Base-by-base conservation (phyloP, 176 grass and related monocot species). In the Eragrostis curvula region DNA sequence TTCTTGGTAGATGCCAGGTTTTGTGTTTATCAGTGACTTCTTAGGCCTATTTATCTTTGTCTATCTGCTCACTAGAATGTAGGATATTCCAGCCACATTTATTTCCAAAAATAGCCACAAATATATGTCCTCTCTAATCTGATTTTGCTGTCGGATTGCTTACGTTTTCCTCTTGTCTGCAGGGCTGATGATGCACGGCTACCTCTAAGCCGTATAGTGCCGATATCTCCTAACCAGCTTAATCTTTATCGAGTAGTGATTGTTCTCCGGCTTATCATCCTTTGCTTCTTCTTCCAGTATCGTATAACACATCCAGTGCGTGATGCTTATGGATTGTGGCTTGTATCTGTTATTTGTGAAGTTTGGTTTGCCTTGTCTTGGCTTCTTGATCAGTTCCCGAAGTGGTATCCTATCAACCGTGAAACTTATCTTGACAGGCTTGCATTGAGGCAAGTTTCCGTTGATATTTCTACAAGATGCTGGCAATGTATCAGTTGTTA, bases 241-340 rank as follows among this genome's bases (percentile, higher is more conserved):
- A 94, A 88, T 66, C 80, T 94, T 49, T 97, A 97, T 55, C 90
- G 95, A 21, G 68, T 89, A 53, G 92, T 97, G 64, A 97, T 97
- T 29, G 70, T 97, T 57, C 84, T 97, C 52, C 95, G 95, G 70
- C 68, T 97, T 71, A 92, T 97, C 67, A 92, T 97, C 75, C 72
- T 94, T 70, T 85, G 95, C 29, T 92, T 97, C 95, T 97, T 97
- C 86, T 97, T 97, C 80, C 95, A 94, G 60, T 97, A 97, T 73
- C 95, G 95, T 83, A 53, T 94, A 62, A 89, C 92, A 86, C 90
- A 97, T 87, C 90, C 95, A 69, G 95, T 97, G 29, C 18, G 14
- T 9, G 95, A 97, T 92, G 95, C 95, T 30, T 94, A 92, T 82
- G 90, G 86, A 50, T 79, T 97, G 64, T 97, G 95, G 95, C 89